Evolutionary conservation across 2,329 filamentous ascomycete species (phyloP).

Genomic region (Fusarium coicis): DNA sequence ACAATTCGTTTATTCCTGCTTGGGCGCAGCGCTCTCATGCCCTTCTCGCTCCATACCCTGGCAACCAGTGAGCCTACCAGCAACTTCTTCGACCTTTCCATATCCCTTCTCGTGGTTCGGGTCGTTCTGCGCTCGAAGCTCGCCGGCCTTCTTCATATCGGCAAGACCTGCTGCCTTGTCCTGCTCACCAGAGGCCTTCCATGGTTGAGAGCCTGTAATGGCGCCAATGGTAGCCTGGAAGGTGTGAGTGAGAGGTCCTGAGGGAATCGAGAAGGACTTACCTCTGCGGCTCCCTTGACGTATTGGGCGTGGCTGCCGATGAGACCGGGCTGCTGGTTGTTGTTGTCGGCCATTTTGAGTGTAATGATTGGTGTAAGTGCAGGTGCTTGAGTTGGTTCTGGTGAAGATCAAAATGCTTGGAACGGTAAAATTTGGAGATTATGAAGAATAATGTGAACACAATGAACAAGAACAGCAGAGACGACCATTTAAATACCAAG

Average conservation of each 20-base stretch:
- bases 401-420: not conserved
- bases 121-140: conserved; percentile 63
- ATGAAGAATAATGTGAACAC: not conserved
- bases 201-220: conserved; percentile 70
- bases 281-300: conserved; percentile 74
- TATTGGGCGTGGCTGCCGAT: conserved; percentile 73
- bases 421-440: not conserved
- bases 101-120: conserved; percentile 63
- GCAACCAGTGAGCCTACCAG: conserved; percentile 72
- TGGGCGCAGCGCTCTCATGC: conserved; percentile 57
- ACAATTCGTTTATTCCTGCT: conserved; percentile 35
- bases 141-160: conserved; percentile 69
- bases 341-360: conserved; percentile 45
- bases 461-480: not conserved
- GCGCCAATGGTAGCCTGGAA: conserved; percentile 67
- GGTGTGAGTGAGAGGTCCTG: not conserved
- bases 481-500: conserved; percentile 26
- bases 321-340: conserved; percentile 61
- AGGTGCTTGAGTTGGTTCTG: not conserved
- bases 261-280: conserved; percentile 46
- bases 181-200: conserved; percentile 71
- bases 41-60: conserved; percentile 77
- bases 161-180: conserved; percentile 72
- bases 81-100: conserved; percentile 72
- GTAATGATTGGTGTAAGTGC: not conserved